Base-by-base conservation (phyloP, 192 early-diverging fungal species). In the Podochytrium sp. region DNA sequence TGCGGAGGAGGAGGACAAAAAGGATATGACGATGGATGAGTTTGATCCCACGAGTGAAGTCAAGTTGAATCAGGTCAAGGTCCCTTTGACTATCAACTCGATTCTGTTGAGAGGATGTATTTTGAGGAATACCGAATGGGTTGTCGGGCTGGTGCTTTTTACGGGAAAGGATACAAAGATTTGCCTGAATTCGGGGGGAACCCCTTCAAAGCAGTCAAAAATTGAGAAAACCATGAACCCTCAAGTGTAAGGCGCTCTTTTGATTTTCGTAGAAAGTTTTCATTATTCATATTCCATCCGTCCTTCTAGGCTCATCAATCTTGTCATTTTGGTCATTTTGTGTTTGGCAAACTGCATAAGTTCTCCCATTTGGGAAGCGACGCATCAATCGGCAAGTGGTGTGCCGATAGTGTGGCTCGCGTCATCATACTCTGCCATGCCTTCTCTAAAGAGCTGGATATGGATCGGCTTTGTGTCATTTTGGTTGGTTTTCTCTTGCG, bases 141-240 rank as follows among this genome's bases (percentile, higher is more conserved):
- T 91, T 6, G 88, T 96, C 66, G 95, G 94, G 1, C 53, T 95
- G 0, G 90, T 92, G 12, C 59, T 96, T 7, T 93, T 87, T 60
- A 97, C 96, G 2, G 96, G 96, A 25, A 81, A 84, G 3, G 92
- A 96, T 65, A 94, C 95, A 52, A 98, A 97, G 74, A 95, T 97
- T 65, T 90, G 92, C 78, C 83, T 94, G 23, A 97, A 97, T 80
- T 90, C 95, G 32, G 95, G 95, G 16, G 87, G 89, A 39, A 94
- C 95, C 3, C 95, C 95, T 4, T 91, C 85, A 52, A 98, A 98
- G 77, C 90, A 95, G 60, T 94, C 92, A 65, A 84, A 87, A 55
- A 91, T 96, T 63, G 96, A 98, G 69, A 90, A 87, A 49, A 78
- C 84, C 65, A 94, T 96, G 92, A 97, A 98, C 76, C 75, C 78